phyloP scores from a whole-genome alignment of 2,329 filamentous ascomycete species.

The Penicillium sp. region DNA sequence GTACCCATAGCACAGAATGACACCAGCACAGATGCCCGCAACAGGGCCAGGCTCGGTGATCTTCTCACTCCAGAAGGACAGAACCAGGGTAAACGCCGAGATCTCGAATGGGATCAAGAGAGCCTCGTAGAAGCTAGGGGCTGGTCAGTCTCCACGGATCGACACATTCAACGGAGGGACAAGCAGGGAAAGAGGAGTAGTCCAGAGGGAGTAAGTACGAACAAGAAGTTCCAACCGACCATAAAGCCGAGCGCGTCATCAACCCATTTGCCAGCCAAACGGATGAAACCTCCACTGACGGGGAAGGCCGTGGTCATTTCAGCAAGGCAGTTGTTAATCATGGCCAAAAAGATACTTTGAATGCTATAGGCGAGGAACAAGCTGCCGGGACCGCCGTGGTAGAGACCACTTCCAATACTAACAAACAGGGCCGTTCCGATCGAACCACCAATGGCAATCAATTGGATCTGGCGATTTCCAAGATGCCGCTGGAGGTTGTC shows the following conservation, averaged over 20 bases:
- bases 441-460: constrained; percentile 45
- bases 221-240: constrained; percentile 52
- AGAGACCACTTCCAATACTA: constrained; percentile 40
- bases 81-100: constrained; percentile 43
- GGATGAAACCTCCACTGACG: constrained; percentile 45
- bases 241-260: constrained; percentile 49
- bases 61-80: constrained; percentile 43
- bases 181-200: background rate
- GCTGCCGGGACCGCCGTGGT: constrained; percentile 40
- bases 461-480: constrained; percentile 27
- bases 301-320: constrained; percentile 50
- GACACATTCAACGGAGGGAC: background rate
- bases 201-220: constrained; percentile 6
- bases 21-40: constrained; percentile 35
- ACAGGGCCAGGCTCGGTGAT: constrained; percentile 34
- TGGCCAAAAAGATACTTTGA: constrained; percentile 34
- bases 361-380: constrained; percentile 40
- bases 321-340: constrained; percentile 45
- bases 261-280: constrained; percentile 47
- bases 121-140: constrained; percentile 40
- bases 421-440: constrained; percentile 44
- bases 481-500: constrained; percentile 26
- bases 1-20: constrained; percentile 32
- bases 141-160: too few relatives aligned
- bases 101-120: constrained; percentile 46